These are phyloP conservation scores for Alternaria infectoria DNA, from an alignment of 2,329 filamentous ascomycete genomes.

Conservation along the genomic window DNA sequence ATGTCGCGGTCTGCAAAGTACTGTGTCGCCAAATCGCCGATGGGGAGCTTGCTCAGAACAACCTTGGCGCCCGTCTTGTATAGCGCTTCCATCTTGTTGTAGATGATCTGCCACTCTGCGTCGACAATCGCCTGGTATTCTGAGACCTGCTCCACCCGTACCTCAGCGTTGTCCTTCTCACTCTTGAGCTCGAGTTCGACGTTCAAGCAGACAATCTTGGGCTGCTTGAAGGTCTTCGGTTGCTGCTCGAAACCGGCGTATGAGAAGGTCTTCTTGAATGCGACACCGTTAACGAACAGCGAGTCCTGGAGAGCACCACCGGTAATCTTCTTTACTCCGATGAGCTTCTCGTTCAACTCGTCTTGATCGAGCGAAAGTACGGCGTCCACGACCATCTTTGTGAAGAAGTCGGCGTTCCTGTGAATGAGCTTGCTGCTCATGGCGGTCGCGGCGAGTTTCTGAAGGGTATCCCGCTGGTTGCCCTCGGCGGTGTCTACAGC, in stretches of 20 bases:
- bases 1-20: slow-evolving; percentile 97
- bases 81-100: slow-evolving; percentile 96
- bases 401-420: slow-evolving; percentile 95
- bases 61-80: slow-evolving; percentile 96
- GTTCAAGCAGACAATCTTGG: slow-evolving; percentile 96
- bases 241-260: slow-evolving; percentile 99
- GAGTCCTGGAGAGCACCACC: slow-evolving; percentile 96
- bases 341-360: slow-evolving; percentile 96
- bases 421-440: slow-evolving; percentile 99
- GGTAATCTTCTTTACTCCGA: slow-evolving; percentile 97
- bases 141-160: slow-evolving; percentile 95
- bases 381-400: slow-evolving; percentile 96
- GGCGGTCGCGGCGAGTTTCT: slow-evolving; percentile 89
- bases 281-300: slow-evolving; percentile 95
- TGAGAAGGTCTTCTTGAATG: slow-evolving; percentile 99
- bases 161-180: slow-evolving; percentile 98
- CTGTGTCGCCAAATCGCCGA: slow-evolving; percentile 95
- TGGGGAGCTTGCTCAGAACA: slow-evolving; percentile 94
- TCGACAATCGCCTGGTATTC: slow-evolving; percentile 99
- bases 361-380: slow-evolving; percentile 95
- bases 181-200: slow-evolving; percentile 98
- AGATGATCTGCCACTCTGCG: slow-evolving; percentile 99
- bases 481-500: slow-evolving; percentile 82
- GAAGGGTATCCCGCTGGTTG: slow-evolving; percentile 84
- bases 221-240: slow-evolving; percentile 91